These are phyloP conservation scores for Garcia nutans DNA, from an alignment of 345 rosid species.

Conservation along the genomic window DNA sequence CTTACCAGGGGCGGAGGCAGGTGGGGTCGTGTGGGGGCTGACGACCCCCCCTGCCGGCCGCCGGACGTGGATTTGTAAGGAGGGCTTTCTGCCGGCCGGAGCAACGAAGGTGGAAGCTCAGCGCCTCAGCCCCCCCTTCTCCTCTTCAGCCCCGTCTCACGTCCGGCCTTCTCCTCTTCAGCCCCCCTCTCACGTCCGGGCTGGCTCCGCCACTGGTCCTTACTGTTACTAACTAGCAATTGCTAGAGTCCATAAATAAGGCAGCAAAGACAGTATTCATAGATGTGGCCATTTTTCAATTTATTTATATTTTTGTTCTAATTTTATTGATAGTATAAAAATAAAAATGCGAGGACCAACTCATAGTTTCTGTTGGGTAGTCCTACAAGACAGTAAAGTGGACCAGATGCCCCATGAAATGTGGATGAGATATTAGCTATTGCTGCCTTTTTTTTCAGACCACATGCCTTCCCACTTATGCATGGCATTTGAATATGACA, in stretches of 20 bases:
- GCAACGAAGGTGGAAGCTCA: no score
- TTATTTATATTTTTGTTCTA: background rate
- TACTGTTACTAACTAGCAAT: background rate
- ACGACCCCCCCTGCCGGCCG: no score
- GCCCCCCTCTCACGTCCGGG: no score
- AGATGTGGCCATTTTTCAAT: background rate
- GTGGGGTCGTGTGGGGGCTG: no score
- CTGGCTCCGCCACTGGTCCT: no score
- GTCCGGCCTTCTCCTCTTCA: no score
- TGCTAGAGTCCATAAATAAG: background rate
- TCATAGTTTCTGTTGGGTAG: constrained; percentile 11
- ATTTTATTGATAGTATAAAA: background rate
- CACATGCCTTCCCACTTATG: constrained; percentile 35
- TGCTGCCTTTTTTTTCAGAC: constrained; percentile 43
- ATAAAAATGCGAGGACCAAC: constrained; percentile 7
- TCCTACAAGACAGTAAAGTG: constrained; percentile 26
- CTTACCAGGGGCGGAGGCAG: no score
- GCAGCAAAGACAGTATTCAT: background rate
- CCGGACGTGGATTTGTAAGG: no score
- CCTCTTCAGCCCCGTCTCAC: no score
- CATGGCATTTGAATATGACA: constrained; percentile 27
- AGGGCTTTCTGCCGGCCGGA: no score
- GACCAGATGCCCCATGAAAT: constrained; percentile 27
- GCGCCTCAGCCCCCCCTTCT: no score
- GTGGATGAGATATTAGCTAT: constrained; percentile 26